Base-by-base conservation (phyloP, 2,329 filamentous ascomycete genomes). In the Byssothecium circinans region DNA sequence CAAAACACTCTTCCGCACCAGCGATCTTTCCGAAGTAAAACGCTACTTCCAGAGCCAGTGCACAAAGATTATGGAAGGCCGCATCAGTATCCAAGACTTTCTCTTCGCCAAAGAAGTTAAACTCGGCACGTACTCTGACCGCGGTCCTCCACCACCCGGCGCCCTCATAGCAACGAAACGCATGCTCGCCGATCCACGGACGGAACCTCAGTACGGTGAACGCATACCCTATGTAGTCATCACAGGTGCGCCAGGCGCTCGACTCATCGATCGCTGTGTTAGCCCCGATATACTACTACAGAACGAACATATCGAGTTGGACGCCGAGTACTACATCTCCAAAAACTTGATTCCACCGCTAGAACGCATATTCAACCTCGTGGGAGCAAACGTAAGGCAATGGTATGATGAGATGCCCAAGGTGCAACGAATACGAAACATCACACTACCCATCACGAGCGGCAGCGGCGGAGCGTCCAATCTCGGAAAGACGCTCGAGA, bases 331-430 rank as follows among this genome's bases (percentile, higher is more conserved):
- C 72, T 99, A 99, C 75, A 97, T 99, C 62, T 84, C 82, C 15
- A 97, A 96, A 75, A 97, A 96, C 66, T 68, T 99, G 8, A 95
- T 99, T 41, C 94, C 94, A 5, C 94, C 94, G 0, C 80, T 99
- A 0, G 92, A 97, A 70, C 86, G 94, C 22, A 96, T 99, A 56
- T 96, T 99, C 76, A 96, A 94, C 63, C 85, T 99, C 2, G 88
- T 97, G 2, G 94, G 94, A 6, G 94, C 91, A 25, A 95, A 94
- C 66, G 88, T 97, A 0, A 78, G 88, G 15, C 81, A 83, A 49
- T 99, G 94, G 94, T 97, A 91, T 64, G 90, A 96, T 54, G 91
- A 96, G 71, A 95, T 97, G 90, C 92, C 92, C 37, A 96, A 95
- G 68, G 79, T 94, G 17, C 88, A 91, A 64, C 85, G 87, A 8